These are phyloP conservation scores for Podospora fimiseda DNA, from an alignment of 495 filamentous ascomycete species.

Conservation along the genomic window DNA sequence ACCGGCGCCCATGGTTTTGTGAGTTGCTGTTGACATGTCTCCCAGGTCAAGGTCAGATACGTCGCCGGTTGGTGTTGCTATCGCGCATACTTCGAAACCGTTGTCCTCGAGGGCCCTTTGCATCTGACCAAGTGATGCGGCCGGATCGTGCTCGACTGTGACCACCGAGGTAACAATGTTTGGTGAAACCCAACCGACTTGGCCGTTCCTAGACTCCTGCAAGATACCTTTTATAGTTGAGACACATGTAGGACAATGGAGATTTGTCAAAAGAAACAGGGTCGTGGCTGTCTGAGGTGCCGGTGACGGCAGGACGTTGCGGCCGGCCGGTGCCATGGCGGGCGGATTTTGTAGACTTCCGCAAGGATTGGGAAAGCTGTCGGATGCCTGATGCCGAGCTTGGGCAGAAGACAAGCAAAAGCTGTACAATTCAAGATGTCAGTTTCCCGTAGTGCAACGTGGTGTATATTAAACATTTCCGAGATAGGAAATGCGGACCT, in stretches of 20 bases:
- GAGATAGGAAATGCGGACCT: slow-evolving; percentile 25
- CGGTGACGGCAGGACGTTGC: background rate
- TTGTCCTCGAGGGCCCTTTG: slow-evolving; percentile 35
- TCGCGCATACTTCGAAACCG: slow-evolving; percentile 41
- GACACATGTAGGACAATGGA: slow-evolving; percentile 59
- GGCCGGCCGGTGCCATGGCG: slow-evolving; percentile 20
- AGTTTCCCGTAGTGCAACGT: slow-evolving; percentile 5
- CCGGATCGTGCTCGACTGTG: slow-evolving; percentile 32
- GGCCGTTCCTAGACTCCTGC: slow-evolving; percentile 28
- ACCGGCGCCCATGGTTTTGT: background rate
- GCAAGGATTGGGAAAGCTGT: slow-evolving; percentile 11
- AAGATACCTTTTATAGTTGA: slow-evolving; percentile 47
- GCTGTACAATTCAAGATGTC: slow-evolving; percentile 1
- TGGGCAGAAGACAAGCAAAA: background rate
- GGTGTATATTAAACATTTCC: slow-evolving; percentile 22
- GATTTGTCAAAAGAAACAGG: slow-evolving; percentile 48
- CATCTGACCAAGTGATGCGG: slow-evolving; percentile 29
- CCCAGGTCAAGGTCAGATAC: slow-evolving; percentile 13
- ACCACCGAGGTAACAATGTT: slow-evolving; percentile 52
- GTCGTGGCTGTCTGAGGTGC: slow-evolving; percentile 30
- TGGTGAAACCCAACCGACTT: slow-evolving; percentile 46
- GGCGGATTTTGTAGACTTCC: slow-evolving; percentile 7
- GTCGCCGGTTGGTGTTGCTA: slow-evolving; percentile 32
- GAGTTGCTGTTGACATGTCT: slow-evolving; percentile 1
- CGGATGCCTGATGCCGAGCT: slow-evolving; percentile 2